Conservation (phyloP, 176 grass and related monocot genomes). For the Oryza australiensis region DNA sequence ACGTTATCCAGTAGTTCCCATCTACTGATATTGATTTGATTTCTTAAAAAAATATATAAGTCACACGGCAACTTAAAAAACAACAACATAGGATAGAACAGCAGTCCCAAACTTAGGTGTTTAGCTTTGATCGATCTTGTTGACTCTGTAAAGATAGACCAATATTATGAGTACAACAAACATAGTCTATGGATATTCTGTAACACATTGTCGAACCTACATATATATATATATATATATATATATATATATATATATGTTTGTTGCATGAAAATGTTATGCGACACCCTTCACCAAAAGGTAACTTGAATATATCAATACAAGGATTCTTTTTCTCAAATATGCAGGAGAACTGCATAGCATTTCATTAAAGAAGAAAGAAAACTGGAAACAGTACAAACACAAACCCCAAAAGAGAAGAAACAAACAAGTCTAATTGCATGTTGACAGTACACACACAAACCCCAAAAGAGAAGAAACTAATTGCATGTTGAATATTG, state of each 20-base stretch:
- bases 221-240: conserved; percentile 17
- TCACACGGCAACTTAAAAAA: too few species aligned
- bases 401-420: too few species aligned
- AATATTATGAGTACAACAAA: not conserved
- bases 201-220: not conserved
- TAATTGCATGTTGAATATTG: not conserved
- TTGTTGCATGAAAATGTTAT: not conserved
- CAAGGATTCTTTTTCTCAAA: not conserved
- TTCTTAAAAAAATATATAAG: too few species aligned
- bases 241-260: conserved; percentile 5
- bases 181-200: not conserved
- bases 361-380: too few species aligned
- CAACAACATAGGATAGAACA: too few species aligned
- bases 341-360: too few species aligned
- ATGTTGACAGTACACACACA: too few species aligned
- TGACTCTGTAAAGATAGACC: not conserved
- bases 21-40: too few species aligned
- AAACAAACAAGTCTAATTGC: too few species aligned
- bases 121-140: not conserved
- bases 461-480: too few species aligned
- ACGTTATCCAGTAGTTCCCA: not conserved
- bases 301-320: not conserved
- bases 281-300: not conserved
- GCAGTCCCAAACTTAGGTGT: not conserved
- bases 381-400: too few species aligned